These are phyloP conservation scores for Saccharum officinarum DNA, from an alignment of 176 grass and related monocot species.

Conservation along the genomic window DNA sequence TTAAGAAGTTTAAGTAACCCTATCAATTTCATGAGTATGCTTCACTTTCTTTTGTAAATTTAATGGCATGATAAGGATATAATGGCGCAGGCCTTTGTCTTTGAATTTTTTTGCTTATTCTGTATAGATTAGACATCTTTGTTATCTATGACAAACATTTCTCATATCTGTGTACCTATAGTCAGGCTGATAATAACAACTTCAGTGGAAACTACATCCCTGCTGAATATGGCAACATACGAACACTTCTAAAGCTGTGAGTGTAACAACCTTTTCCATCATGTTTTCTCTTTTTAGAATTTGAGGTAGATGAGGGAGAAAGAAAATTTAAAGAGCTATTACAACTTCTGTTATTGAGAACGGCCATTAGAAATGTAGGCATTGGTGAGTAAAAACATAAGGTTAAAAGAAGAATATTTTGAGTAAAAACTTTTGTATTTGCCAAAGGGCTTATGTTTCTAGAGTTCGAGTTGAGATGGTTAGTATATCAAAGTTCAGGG, in stretches of 20 bases:
- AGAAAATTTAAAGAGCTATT: not conserved
- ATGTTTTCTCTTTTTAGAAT: not conserved
- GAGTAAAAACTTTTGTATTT: not conserved
- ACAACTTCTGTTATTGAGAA: not conserved
- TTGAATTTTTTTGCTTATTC: not conserved
- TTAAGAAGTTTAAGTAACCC: not conserved
- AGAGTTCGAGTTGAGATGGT: not conserved
- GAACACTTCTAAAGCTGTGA: constrained; percentile 82
- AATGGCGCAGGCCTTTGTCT: not conserved
- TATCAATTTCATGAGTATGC: constrained; percentile 27
- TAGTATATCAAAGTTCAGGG: not conserved
- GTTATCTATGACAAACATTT: constrained; percentile 20
- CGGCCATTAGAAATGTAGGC: not conserved
- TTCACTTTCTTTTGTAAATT: constrained; percentile 11
- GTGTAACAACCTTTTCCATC: constrained; percentile 39
- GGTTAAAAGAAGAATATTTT: not conserved
- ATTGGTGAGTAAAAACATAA: not conserved
- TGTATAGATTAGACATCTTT: not conserved
- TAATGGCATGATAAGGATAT: not conserved
- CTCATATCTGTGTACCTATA: constrained; percentile 44
- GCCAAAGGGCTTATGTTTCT: not conserved
- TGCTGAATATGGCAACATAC: constrained; percentile 59
- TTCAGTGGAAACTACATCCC: constrained; percentile 87
- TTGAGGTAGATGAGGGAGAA: not conserved
- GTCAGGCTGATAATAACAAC: constrained; percentile 98